These are phyloP conservation scores for Davidsoniella australis DNA, from an alignment of 2,329 filamentous ascomycete genomes.

Conservation along the genomic window DNA sequence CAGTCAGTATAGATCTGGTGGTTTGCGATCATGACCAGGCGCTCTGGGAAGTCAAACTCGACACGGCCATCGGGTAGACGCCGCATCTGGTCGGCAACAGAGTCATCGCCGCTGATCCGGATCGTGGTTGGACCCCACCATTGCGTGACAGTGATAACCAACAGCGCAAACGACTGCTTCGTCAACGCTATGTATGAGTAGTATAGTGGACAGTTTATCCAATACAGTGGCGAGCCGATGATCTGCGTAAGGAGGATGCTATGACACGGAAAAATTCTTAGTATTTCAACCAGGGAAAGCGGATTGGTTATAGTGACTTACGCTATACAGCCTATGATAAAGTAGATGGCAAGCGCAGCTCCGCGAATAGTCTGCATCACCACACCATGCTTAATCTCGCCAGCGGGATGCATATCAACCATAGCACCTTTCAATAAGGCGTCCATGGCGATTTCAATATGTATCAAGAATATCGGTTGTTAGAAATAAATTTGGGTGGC, in stretches of 20 bases:
- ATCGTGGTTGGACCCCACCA: conserved; percentile 78
- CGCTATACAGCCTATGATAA: conserved; percentile 30
- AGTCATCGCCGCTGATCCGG: conserved; percentile 67
- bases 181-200: conserved; percentile 78
- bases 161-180: conserved; percentile 66
- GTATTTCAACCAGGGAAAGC: neutral
- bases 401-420: conserved; percentile 31
- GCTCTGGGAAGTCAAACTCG: conserved; percentile 63
- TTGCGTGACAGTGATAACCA: conserved; percentile 64
- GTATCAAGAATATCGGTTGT: neutral
- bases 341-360: conserved; percentile 34
- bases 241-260: conserved; percentile 57
- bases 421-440: conserved; percentile 6
- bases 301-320: conserved; percentile 20
- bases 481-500: neutral
- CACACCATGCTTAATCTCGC: conserved; percentile 34
- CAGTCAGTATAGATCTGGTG: conserved; percentile 88
- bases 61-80: conserved; percentile 55
- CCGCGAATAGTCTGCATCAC: conserved; percentile 35
- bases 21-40: conserved; percentile 71
- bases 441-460: neutral
- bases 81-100: conserved; percentile 57
- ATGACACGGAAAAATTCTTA: neutral
- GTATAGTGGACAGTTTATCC: conserved; percentile 59
- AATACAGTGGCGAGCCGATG: conserved; percentile 59